Conservation (phyloP, 2,329 filamentous ascomycete genomes). For the Clarireedia monteithiana region DNA sequence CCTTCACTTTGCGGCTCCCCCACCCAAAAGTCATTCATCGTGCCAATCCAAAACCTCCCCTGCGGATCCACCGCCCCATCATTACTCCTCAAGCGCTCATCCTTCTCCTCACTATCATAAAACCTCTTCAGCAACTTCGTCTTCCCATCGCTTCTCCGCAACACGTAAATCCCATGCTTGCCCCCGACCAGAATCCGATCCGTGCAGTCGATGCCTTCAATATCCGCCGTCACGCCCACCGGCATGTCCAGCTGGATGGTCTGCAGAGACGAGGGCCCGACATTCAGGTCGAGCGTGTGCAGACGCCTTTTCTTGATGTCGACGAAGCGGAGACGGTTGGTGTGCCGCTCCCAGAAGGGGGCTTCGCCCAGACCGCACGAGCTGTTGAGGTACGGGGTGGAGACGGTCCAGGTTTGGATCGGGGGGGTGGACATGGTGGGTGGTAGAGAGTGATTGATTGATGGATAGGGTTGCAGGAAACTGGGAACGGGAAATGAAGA, state of each 20-base stretch:
- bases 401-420: constrained; percentile 6
- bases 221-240: constrained; percentile 68
- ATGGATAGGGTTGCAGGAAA: too few relatives aligned
- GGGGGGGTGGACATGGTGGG: constrained; percentile 8
- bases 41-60: constrained; percentile 78
- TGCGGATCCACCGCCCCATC: constrained; percentile 75
- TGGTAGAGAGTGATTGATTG: too few relatives aligned
- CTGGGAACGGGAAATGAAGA: too few relatives aligned
- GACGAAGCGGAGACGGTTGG: constrained; percentile 64
- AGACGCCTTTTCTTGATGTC: constrained; percentile 75
- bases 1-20: constrained; percentile 31
- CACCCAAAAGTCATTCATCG: constrained; percentile 69
- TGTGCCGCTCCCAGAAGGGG: constrained; percentile 62
- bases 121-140: constrained; percentile 49
- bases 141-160: constrained; percentile 53
- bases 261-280: constrained; percentile 37
- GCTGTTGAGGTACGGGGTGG: constrained; percentile 45
- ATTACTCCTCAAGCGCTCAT: constrained; percentile 56
- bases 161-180: constrained; percentile 74
- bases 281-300: constrained; percentile 59
- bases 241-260: constrained; percentile 43
- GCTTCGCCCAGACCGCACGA: constrained; percentile 65
- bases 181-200: constrained; percentile 68
- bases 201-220: constrained; percentile 52
- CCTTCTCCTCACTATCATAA: constrained; percentile 27